Percentiles rank a stretch among this genome's conserved stretches.
These are phyloP conservation scores for Odontarrhena argentea DNA, from an alignment of 345 rosid species.

Conservation along the genomic window DNA sequence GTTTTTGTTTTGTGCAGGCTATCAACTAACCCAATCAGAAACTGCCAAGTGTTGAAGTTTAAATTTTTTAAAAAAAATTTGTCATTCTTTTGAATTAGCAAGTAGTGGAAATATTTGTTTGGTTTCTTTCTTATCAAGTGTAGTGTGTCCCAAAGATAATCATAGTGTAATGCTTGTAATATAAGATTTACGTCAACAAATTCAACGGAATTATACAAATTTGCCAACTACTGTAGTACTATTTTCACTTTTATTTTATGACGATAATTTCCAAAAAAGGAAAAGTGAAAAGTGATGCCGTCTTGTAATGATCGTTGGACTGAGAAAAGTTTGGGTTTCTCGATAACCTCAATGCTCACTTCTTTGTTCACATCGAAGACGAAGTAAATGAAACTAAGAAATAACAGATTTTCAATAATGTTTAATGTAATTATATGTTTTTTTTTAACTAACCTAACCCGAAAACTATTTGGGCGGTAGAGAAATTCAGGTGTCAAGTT, in stretches of 20 bases:
- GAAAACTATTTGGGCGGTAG: not conserved
- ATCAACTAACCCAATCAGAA: constrained; percentile 45
- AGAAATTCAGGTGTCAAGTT: constrained; percentile 14
- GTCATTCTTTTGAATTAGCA: constrained; percentile 51
- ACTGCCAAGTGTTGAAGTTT: constrained; percentile 50
- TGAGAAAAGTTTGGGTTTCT: constrained; percentile 20
- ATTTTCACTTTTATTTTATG: constrained; percentile 18
- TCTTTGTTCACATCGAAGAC: not conserved
- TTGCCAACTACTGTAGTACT: too few species aligned
- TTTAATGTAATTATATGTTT: not conserved
- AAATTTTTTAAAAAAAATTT: not conserved
- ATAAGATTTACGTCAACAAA: constrained; percentile 26
- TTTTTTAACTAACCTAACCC: too few species aligned
- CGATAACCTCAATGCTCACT: constrained; percentile 22
- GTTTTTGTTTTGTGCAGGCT: constrained; percentile 42
- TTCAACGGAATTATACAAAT: constrained; percentile 24
- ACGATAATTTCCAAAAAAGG: constrained; percentile 18
- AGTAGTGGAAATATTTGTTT: constrained; percentile 34
- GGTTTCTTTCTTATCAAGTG: constrained; percentile 14
- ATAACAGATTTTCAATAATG: too few species aligned
- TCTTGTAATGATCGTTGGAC: constrained; percentile 38
- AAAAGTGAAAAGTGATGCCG: constrained; percentile 29
- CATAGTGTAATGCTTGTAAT: constrained; percentile 35
- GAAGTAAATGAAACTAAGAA: not conserved
- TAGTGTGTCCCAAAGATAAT: constrained; percentile 24